These are phyloP conservation scores for Mortierella sp. DNA, from an alignment of 371 early-diverging fungal species.

Conservation along the genomic window DNA sequence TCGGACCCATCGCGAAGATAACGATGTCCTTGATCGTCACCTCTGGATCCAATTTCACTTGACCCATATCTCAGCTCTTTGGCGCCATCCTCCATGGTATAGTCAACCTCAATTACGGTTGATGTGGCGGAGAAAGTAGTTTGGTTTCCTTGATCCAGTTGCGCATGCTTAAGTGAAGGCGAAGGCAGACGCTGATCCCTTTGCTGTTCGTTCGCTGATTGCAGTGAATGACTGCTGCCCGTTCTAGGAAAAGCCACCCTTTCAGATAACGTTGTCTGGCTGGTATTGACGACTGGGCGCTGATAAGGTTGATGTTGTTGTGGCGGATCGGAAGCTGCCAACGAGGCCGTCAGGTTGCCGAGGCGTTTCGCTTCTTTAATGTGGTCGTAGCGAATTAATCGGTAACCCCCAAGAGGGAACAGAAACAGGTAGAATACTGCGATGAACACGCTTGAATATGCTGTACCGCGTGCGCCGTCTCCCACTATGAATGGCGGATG, in stretches of 20 bases:
- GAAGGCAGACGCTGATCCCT: too few relatives aligned
- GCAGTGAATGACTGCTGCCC: too few relatives aligned
- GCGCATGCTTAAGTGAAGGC: too few relatives aligned
- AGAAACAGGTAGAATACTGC: constrained; percentile 52
- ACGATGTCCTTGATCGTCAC: neutral
- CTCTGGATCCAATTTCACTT: neutral
- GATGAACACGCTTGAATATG: constrained; percentile 53
- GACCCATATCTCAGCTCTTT: constrained; percentile 40
- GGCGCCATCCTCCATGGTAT: constrained; percentile 20
- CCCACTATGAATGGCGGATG: constrained; percentile 52
- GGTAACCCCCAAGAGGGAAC: constrained; percentile 55
- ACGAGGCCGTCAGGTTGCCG: constrained; percentile 6
- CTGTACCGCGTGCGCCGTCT: constrained; percentile 49
- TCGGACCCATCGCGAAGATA: neutral
- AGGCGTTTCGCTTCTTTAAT: constrained; percentile 47
- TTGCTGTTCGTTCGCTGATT: too few relatives aligned
- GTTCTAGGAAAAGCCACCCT: neutral
- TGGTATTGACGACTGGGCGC: neutral
- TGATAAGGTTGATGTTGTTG: neutral
- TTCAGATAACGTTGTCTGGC: constrained; percentile 9
- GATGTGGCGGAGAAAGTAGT: constrained; percentile 45
- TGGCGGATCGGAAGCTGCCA: neutral
- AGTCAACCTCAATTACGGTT: constrained; percentile 43
- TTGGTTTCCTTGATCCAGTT: neutral
- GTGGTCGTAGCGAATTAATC: constrained; percentile 44